A percentile compares a stretch with the other conserved stretches of the same genome.
phyloP scores from a whole-genome alignment of 192 early-diverging fungal genomes.

The Coemansia sp. region DNA sequence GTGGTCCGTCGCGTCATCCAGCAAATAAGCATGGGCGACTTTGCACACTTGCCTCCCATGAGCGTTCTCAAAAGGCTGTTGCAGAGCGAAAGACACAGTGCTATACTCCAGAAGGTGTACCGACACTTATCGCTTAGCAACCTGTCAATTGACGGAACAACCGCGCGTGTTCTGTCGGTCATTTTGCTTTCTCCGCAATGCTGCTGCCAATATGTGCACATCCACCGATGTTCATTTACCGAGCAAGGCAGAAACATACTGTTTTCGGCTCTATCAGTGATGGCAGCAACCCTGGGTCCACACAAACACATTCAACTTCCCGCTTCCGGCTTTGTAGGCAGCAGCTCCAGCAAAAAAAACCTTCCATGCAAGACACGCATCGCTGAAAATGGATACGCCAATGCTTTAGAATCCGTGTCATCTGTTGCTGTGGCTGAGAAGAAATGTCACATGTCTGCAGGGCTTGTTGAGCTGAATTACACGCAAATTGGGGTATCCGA shows the following conservation, averaged over 20 bases:
- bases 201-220: constrained; percentile 20
- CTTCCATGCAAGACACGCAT: background rate
- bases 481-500: constrained; percentile 23
- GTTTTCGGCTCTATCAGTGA: constrained; percentile 34
- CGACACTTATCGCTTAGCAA: constrained; percentile 8
- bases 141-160: constrained; percentile 22
- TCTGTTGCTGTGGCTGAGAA: background rate
- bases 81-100: constrained; percentile 8
- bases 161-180: constrained; percentile 26
- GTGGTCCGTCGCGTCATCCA: constrained; percentile 17
- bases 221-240: constrained; percentile 33
- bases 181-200: constrained; percentile 34
- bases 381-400: background rate
- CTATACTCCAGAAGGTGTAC: constrained; percentile 18
- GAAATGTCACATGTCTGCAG: constrained; percentile 8
- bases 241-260: constrained; percentile 28
- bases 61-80: constrained; percentile 29
- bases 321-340: background rate
- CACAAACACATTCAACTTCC: background rate
- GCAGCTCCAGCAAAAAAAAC: background rate
- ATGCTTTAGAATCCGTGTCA: background rate
- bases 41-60: constrained; percentile 31
- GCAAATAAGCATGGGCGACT: constrained; percentile 31
- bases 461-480: constrained; percentile 25
- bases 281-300: constrained; percentile 12